These are phyloP conservation scores for Aspergillus mulundensis DNA, from an alignment of 495 filamentous ascomycete species.

Conservation along the genomic window DNA sequence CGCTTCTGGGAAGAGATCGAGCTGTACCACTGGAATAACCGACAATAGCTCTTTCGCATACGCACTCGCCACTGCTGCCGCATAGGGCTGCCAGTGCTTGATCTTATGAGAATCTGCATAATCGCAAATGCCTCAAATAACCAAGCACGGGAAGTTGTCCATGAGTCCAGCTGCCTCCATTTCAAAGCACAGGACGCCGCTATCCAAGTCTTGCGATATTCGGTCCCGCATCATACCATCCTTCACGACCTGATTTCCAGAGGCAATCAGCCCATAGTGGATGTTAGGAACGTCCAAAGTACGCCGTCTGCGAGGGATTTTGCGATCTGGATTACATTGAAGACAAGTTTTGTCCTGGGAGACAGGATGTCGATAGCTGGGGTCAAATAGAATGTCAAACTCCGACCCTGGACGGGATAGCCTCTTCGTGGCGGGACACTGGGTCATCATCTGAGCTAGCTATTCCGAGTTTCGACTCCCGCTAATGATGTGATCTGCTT, in stretches of 20 bases:
- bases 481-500: too few species aligned
- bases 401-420: too few species aligned
- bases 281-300: neutral
- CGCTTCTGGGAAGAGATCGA: too few species aligned
- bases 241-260: neutral
- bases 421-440: too few species aligned
- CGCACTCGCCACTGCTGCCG: neutral
- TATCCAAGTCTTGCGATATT: neutral
- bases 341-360: neutral
- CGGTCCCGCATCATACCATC: neutral
- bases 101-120: slow-evolving; percentile 15
- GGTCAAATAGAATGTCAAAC: neutral
- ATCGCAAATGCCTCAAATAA: slow-evolving; percentile 21
- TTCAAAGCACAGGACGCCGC: neutral
- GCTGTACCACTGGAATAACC: neutral
- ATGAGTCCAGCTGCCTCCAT: slow-evolving; percentile 3
- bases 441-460: too few species aligned
- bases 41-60: slow-evolving; percentile 6
- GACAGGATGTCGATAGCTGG: neutral
- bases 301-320: neutral
- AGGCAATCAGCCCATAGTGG: slow-evolving; percentile 2
- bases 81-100: slow-evolving; percentile 13
- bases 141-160: neutral
- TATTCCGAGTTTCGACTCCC: too few species aligned
- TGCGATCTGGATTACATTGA: neutral